A percentile compares a stretch with the other conserved stretches of the same genome.
These are phyloP conservation scores for Vararia minispora DNA, from an alignment of 768 basidiomycete genomes.

Conservation along the genomic window DNA sequence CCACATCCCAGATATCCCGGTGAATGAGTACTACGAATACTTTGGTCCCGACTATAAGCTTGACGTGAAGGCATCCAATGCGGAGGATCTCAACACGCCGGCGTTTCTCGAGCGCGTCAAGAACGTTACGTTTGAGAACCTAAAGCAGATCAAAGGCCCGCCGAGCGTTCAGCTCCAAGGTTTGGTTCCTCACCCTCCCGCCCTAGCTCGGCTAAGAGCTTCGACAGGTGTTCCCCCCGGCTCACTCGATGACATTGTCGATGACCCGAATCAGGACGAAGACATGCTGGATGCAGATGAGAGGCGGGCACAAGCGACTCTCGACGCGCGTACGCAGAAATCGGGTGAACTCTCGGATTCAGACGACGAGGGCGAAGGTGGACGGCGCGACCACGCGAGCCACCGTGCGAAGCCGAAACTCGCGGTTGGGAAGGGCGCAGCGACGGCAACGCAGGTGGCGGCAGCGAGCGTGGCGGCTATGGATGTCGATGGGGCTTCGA, in stretches of 20 bases:
- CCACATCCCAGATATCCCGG: constrained; percentile 72
- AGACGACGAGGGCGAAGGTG: constrained; percentile 93
- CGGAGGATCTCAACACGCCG: constrained; percentile 88
- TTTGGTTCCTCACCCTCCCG: constrained; percentile 24
- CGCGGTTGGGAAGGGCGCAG: constrained; percentile 36
- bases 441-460: constrained; percentile 23
- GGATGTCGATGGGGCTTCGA: background rate
- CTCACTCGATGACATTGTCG: constrained; percentile 76
- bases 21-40: constrained; percentile 99
- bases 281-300: constrained; percentile 70
- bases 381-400: constrained; percentile 54
- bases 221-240: constrained; percentile 67
- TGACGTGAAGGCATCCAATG: constrained; percentile 89
- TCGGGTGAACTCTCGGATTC: constrained; percentile 94
- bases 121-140: constrained; percentile 82
- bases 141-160: constrained; percentile 77
- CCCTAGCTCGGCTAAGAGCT: no score
- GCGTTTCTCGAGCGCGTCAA: constrained; percentile 92
- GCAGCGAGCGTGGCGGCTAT: no score
- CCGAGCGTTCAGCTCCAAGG: constrained; percentile 90
- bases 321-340: constrained; percentile 73
- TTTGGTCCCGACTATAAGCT: constrained; percentile 97
- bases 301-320: constrained; percentile 61
- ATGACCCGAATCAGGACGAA: constrained; percentile 74
- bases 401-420: constrained; percentile 25